These are phyloP conservation scores for Amanita exitialis DNA, from an alignment of 768 basidiomycete species.

Conservation along the genomic window DNA sequence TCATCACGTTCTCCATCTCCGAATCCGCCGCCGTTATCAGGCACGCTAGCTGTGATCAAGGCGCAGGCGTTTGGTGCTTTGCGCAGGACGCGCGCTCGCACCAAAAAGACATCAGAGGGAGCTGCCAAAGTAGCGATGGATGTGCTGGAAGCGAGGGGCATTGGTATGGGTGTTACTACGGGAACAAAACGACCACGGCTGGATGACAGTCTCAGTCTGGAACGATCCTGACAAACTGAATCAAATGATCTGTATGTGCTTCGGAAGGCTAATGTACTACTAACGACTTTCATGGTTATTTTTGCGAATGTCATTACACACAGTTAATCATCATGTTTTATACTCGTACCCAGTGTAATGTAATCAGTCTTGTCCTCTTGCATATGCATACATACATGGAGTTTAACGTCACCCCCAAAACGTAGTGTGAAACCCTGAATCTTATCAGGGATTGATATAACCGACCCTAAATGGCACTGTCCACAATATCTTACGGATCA, in stretches of 20 bases:
- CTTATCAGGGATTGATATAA: not conserved
- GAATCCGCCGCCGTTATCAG: conserved; percentile 42
- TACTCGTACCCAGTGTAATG: conserved; percentile 6
- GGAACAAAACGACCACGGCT: conserved; percentile 41
- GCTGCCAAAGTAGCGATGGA: conserved; percentile 69
- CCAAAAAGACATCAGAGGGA: conserved; percentile 63
- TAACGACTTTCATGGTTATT: not conserved
- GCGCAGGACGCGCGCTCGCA: conserved; percentile 65
- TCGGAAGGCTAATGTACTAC: conserved; percentile 4
- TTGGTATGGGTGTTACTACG: conserved; percentile 31
- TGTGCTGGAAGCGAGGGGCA: conserved; percentile 74
- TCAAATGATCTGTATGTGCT: conserved; percentile 1
- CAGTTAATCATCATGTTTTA: conserved; percentile 6
- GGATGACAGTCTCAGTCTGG: conserved; percentile 39
- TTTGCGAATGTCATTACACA: conserved; percentile 4
- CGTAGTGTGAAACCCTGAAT: not conserved
- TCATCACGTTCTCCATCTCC: conserved; percentile 43
- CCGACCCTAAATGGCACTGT: not conserved
- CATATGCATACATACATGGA: not conserved
- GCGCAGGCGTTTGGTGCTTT: conserved; percentile 83
- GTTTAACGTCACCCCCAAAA: not conserved
- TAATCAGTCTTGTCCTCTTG: conserved; percentile 4
- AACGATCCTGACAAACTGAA: not conserved
- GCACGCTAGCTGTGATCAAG: conserved; percentile 84
- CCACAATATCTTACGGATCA: no score